Evolutionary conservation across 495 filamentous ascomycete species (phyloP).

Genomic region (Lentithecium fluviatile): DNA sequence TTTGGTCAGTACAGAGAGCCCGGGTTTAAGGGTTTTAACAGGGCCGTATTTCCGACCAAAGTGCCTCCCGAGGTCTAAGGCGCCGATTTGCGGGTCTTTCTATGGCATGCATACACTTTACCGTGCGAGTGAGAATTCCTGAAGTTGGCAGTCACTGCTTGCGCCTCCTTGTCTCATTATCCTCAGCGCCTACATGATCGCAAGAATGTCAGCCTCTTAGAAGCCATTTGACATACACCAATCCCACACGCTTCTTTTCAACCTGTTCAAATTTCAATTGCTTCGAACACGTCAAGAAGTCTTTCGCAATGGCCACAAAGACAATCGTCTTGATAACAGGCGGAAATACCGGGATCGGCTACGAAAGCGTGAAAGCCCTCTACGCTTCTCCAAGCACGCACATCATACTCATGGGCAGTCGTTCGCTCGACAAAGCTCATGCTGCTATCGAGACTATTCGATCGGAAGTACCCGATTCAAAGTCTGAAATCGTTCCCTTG

Average conservation of each 20-base stretch:
- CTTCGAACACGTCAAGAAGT: too few species aligned
- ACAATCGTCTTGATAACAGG: slow-evolving; percentile 31
- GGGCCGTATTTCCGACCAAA: too few species aligned
- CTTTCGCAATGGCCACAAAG: slow-evolving; percentile 21
- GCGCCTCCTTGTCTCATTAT: too few species aligned
- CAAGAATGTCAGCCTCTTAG: too few species aligned
- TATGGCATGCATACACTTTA: too few species aligned
- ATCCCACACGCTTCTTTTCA: not conserved
- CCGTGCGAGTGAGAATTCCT: too few species aligned
- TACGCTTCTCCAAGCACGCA: slow-evolving; percentile 1
- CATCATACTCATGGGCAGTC: slow-evolving; percentile 22
- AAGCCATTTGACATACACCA: not conserved
- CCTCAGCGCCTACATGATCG: too few species aligned
- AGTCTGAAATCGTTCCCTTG: slow-evolving; percentile 17
- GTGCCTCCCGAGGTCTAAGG: too few species aligned
- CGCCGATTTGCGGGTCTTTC: too few species aligned
- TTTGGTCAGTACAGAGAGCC: too few species aligned
- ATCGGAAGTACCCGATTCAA: slow-evolving; percentile 13
- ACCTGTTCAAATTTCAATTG: not conserved
- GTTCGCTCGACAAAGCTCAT: slow-evolving; percentile 23
- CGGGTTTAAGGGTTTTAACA: too few species aligned
- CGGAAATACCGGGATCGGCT: slow-evolving; percentile 28
- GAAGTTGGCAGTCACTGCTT: too few species aligned
- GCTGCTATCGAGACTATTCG: slow-evolving; percentile 7
- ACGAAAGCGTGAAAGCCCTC: slow-evolving; percentile 24